These are phyloP conservation scores for Starmerella geochares DNA, from an alignment of 805 yeast genomes.

Conservation along the genomic window DNA sequence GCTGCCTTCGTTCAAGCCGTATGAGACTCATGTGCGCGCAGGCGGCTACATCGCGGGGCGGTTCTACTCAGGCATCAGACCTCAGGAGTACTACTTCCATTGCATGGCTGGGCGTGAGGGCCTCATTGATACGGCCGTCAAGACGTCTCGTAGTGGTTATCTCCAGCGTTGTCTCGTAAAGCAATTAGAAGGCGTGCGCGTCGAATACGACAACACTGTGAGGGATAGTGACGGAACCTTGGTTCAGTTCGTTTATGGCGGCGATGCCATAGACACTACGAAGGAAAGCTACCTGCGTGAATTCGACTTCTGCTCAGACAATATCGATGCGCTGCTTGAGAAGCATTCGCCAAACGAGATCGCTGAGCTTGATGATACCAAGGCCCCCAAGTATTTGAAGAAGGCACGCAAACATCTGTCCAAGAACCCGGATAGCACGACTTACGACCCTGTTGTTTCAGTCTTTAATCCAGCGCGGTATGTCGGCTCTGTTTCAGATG, in stretches of 20 bases:
- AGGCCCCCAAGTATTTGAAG: slow-evolving; percentile 71
- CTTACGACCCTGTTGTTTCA: slow-evolving; percentile 82
- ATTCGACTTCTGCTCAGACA: slow-evolving; percentile 85
- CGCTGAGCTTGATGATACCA: slow-evolving; percentile 65
- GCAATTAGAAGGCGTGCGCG: slow-evolving; percentile 94
- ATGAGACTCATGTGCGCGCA: slow-evolving; percentile 93
- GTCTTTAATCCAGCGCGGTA: slow-evolving; percentile 80
- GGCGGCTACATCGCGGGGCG: slow-evolving; percentile 98
- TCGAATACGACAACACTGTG: slow-evolving; percentile 86
- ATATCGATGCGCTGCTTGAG: slow-evolving; percentile 73
- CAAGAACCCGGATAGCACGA: slow-evolving; percentile 46
- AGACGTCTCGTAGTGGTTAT: slow-evolving; percentile 96
- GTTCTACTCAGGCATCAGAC: slow-evolving; percentile 93
- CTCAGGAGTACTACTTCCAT: slow-evolving; percentile 98
- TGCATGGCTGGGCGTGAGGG: slow-evolving; percentile 99
- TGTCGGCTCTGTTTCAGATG: slow-evolving; percentile 87
- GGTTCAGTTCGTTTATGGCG: slow-evolving; percentile 93
- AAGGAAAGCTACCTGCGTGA: slow-evolving; percentile 90
- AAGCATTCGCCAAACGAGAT: slow-evolving; percentile 67
- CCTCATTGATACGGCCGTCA: slow-evolving; percentile 97
- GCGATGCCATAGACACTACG: slow-evolving; percentile 89
- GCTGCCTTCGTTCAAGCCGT: slow-evolving; percentile 90
- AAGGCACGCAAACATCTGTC: slow-evolving; percentile 56
- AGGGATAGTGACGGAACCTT: slow-evolving; percentile 92
- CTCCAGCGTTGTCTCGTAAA: slow-evolving; percentile 96